Evolutionary conservation across 1,284 basidiomycete species (phyloP).

Genomic region (Volvariella volvacea): DNA sequence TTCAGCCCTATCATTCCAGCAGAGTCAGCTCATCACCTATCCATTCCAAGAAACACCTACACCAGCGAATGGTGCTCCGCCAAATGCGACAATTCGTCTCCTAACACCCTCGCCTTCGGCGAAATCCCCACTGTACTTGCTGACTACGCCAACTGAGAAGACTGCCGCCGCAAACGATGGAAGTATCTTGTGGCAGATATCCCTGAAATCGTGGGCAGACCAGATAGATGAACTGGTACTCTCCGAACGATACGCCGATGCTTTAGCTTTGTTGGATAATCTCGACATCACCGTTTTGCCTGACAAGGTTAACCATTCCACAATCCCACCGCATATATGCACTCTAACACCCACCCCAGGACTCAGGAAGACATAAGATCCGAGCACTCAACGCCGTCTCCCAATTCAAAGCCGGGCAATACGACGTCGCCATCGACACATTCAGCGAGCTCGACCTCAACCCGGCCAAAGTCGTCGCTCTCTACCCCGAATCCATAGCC

Average conservation of each 20-base stretch:
- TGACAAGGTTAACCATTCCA: conserved; percentile 49
- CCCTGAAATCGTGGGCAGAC: conserved; percentile 67
- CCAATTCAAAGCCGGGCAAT: conserved; percentile 65
- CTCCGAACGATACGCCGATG: conserved; percentile 71
- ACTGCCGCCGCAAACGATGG: conserved; percentile 56
- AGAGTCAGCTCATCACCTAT: conserved; percentile 61
- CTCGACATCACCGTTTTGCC: conserved; percentile 58
- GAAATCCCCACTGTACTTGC: conserved; percentile 58
- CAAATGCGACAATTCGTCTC: conserved; percentile 52
- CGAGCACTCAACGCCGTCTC: conserved; percentile 71
- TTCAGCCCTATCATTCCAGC: conserved; percentile 65
- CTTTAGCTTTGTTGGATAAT: conserved; percentile 73
- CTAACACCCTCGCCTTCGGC: conserved; percentile 42
- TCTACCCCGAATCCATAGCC: conserved; percentile 80
- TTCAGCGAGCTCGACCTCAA: conserved; percentile 89
- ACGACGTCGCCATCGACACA: conserved; percentile 76
- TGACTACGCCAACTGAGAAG: conserved; percentile 72
- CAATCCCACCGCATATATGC: conserved; percentile 3
- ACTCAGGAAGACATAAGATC: conserved; percentile 48
- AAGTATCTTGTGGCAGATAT: conserved; percentile 72
- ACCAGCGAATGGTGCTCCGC: conserved; percentile 16
- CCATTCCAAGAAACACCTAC: conserved; percentile 40
- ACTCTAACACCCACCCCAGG: conserved; percentile 25
- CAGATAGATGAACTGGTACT: conserved; percentile 84
- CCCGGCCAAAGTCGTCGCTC: conserved; percentile 87